Evolutionary conservation across 768 basidiomycete species (phyloP).

Genomic region (Rhodocollybia butyracea): DNA sequence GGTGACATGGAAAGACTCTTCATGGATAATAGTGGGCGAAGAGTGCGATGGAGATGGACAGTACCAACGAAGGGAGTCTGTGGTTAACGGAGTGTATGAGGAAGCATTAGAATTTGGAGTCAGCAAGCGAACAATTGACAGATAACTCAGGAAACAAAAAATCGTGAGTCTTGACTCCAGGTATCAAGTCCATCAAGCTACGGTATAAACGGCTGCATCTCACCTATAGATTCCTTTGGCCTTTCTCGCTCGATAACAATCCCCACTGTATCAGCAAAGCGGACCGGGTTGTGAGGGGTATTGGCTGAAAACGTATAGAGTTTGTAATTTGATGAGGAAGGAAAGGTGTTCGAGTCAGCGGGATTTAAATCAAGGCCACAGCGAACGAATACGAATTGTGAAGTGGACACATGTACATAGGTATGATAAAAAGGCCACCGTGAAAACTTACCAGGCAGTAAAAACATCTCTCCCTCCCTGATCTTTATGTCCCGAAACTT

Average conservation of each 20-base stretch:
- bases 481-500: slow-evolving; percentile 84
- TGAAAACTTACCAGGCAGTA: slow-evolving; percentile 71
- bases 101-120: no score
- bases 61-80: slow-evolving; percentile 93
- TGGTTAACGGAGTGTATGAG: not conserved
- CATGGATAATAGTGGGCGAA: slow-evolving; percentile 71
- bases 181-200: no score
- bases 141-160: no score
- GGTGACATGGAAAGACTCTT: slow-evolving; percentile 83
- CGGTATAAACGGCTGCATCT: no score
- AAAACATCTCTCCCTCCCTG: slow-evolving; percentile 95
- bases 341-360: no score
- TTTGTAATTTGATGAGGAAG: no score
- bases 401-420: no score
- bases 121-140: no score
- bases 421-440: no score
- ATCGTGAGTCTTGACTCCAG: no score
- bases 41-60: slow-evolving; percentile 63
- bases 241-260: slow-evolving; percentile 87
- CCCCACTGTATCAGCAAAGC: slow-evolving; percentile 88
- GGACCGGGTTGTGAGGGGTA: slow-evolving; percentile 94
- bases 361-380: no score
- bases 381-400: no score
- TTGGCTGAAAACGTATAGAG: slow-evolving; percentile 55
- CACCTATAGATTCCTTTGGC: slow-evolving; percentile 73